Evolutionary conservation across 345 rosid genomes (phyloP), one percentile per base, ranked within the genome.

Genomic region (Citrus unshiu): DNA sequence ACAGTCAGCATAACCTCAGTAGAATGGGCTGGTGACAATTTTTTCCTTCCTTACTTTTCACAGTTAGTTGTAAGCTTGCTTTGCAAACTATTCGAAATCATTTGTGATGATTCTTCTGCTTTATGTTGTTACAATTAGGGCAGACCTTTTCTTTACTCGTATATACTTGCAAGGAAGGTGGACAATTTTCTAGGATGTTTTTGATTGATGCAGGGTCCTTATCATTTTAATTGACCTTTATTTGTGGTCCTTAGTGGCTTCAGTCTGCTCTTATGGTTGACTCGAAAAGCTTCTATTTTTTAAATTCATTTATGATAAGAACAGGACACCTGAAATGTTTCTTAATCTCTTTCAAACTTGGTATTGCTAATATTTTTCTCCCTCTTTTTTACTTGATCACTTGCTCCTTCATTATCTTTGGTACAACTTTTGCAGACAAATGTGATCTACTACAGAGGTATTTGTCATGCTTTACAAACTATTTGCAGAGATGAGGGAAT

Each of bases 401-500:
- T 62, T 80, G 62, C 65, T 73, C 69, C 30, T 58, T 62, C 40
- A 14, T 59, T 49, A 34, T 46, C 37, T 39, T 59, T 27, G 24
- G 70, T 80, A 32, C 16, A 29, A 64, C 76, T 29, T 75, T 86
- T 81, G 82, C 92, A 96, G 99, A 94, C 93, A 71, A 94, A 91
- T 46, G 86, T 85, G 22, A 77, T 87, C 7, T 96, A 96, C 84
- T 96, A 96, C 80, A 88, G 90, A 60, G 98, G 97, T 77, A 89
- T 96, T 5, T 85, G 87, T 84, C 94, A 96, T 91, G 82, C 98
- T 72, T 84, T 96, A 74, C 86, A 72, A 74, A 92, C 97, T 60
- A 96, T 96, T 54, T 79, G 78, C 87, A 70, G 74, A 59, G 97
- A 96, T 19, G 99, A 96, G 85, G 98, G 97, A 68, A 74, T 86